Conservation (phyloP, 192 early-diverging fungal species). For the Funneliformis mosseae region DNA sequence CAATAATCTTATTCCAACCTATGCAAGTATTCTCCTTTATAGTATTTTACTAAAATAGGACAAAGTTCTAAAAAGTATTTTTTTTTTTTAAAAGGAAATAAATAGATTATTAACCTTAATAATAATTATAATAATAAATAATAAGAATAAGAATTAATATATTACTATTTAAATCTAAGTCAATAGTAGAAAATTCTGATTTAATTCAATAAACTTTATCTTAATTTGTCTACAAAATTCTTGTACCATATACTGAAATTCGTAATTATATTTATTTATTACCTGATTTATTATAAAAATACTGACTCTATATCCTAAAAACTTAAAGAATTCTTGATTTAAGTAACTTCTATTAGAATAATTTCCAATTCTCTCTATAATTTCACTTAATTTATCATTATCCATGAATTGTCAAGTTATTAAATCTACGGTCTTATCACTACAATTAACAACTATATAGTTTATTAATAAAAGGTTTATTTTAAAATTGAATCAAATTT, state of each 20-base stretch:
- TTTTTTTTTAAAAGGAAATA: background rate
- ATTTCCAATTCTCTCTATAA: background rate
- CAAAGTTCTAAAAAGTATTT: background rate
- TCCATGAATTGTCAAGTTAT: conserved; percentile 33
- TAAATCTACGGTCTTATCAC: conserved; percentile 59
- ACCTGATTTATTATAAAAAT: background rate
- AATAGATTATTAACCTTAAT: background rate
- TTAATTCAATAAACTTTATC: background rate
- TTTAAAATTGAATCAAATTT: background rate
- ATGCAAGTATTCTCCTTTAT: background rate
- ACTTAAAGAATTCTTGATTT: background rate
- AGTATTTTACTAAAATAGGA: background rate
- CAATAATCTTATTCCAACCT: background rate
- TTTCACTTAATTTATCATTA: background rate
- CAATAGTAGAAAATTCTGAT: background rate
- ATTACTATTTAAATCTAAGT: background rate
- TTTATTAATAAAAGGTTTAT: conserved; percentile 31
- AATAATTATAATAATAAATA: background rate
- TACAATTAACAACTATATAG: conserved; percentile 60
- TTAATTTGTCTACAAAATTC: background rate
- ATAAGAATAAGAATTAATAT: background rate
- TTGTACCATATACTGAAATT: background rate
- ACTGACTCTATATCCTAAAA: background rate
- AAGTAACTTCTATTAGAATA: background rate
- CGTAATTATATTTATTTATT: background rate